Evolutionary conservation across 169 alveolate genomes (phyloP).

Genomic region (Toxoplasma gondii): DNA sequence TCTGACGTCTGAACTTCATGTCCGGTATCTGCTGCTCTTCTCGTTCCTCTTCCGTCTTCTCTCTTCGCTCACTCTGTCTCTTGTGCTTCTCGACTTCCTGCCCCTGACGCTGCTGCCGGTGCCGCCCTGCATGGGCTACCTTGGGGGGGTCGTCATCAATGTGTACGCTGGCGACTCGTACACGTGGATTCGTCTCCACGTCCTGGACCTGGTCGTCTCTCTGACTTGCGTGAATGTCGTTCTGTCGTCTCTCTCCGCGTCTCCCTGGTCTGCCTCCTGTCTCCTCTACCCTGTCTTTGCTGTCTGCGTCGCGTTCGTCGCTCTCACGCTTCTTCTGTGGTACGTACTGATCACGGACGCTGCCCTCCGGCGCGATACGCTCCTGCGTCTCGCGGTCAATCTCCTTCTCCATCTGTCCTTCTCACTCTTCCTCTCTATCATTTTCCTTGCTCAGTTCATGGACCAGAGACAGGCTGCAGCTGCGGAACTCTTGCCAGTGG

Average conservation of each 20-base stretch:
- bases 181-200: conserved; percentile 63
- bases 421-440: not conserved
- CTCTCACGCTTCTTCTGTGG: not conserved
- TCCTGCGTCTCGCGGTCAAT: conserved; percentile 9
- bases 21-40: conserved; percentile 42
- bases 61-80: conserved; percentile 32
- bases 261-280: not conserved
- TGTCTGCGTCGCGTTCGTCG: not conserved
- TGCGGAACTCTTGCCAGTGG: not conserved
- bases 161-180: conserved; percentile 19
- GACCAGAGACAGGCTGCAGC: not conserved
- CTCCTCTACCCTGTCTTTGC: conserved; percentile 16
- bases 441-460: conserved; percentile 5
- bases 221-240: not conserved
- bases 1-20: conserved; percentile 49
- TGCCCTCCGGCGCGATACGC: conserved; percentile 17
- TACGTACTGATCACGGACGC: not conserved
- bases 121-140: conserved; percentile 33
- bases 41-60: conserved; percentile 35
- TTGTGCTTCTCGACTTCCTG: not conserved
- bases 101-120: conserved; percentile 3
- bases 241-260: not conserved
- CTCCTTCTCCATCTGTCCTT: conserved; percentile 26
- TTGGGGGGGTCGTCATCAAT: conserved; percentile 16
- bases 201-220: conserved; percentile 50